Evolutionary conservation across 352 stramenopile genomes (phyloP).

Genomic region (Globisporangium irregulare): DNA sequence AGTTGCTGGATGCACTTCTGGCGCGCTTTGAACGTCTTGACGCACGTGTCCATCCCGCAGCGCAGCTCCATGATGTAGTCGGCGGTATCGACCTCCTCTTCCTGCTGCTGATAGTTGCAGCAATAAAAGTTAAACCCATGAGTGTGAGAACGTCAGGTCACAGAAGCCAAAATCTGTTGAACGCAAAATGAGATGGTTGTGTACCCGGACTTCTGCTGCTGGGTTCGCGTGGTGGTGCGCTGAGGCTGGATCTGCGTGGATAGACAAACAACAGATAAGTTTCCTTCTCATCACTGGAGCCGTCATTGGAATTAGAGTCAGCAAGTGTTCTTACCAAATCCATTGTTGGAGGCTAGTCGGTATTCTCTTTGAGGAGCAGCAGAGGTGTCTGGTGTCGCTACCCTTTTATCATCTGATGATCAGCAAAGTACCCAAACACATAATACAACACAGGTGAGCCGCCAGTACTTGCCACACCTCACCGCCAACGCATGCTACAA

Average conservation of each 20-base stretch:
- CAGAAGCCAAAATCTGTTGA: neutral
- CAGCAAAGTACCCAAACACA: neutral
- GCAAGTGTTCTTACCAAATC: neutral
- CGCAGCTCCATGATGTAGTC: slow-evolving; percentile 83
- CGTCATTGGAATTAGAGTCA: neutral
- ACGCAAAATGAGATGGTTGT: neutral
- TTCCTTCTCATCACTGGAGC: neutral
- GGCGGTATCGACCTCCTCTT: slow-evolving; percentile 35
- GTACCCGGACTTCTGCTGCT: slow-evolving; percentile 6
- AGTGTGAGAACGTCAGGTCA: neutral
- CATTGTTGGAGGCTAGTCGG: slow-evolving; percentile 5
- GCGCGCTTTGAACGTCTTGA: slow-evolving; percentile 66
- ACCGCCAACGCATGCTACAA: neutral
- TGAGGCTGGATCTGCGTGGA: neutral
- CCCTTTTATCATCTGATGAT: slow-evolving; percentile 1
- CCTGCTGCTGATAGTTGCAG: neutral
- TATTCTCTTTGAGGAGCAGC: neutral
- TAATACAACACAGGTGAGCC: neutral
- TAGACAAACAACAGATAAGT: neutral
- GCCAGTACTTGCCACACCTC: neutral
- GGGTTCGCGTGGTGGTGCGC: neutral
- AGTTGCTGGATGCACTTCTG: slow-evolving; percentile 76
- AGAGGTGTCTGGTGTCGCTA: slow-evolving; percentile 6
- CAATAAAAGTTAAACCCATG: neutral
- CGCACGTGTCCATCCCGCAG: slow-evolving; percentile 79